Conservation (phyloP, 2,329 filamentous ascomycete species). For the Chaetomium olivaceum region DNA sequence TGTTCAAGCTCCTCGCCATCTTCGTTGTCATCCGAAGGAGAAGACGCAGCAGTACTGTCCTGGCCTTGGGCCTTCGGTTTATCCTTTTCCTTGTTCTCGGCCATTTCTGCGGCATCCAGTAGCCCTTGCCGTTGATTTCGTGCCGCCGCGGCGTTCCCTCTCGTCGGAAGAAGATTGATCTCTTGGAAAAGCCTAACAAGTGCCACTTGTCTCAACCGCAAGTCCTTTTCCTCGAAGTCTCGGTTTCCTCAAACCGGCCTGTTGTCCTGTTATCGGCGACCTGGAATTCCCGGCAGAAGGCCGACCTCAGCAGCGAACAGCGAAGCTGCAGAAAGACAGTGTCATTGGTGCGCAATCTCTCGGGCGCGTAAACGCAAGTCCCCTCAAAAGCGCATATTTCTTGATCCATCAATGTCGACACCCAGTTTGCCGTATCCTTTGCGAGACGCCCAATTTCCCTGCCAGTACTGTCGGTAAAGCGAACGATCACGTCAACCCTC, state of each 20-base stretch:
- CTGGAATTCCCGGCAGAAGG: constrained; percentile 65
- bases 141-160: constrained; percentile 70
- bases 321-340: constrained; percentile 88
- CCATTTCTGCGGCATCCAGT: constrained; percentile 82
- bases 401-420: constrained; percentile 89
- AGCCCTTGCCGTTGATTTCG: constrained; percentile 82
- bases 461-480: constrained; percentile 79
- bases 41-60: constrained; percentile 49
- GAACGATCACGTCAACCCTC: constrained; percentile 82
- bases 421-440: constrained; percentile 86
- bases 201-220: constrained; percentile 82
- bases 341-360: constrained; percentile 83
- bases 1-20: constrained; percentile 92
- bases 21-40: constrained; percentile 67
- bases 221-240: constrained; percentile 78
- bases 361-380: constrained; percentile 84
- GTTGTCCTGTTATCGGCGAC: constrained; percentile 69
- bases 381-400: constrained; percentile 85
- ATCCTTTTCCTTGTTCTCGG: constrained; percentile 71
- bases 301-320: constrained; percentile 71
- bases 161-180: constrained; percentile 76
- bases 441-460: constrained; percentile 84
- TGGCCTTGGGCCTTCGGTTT: constrained; percentile 39
- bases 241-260: constrained; percentile 78
- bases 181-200: constrained; percentile 88